Evolutionary conservation across 2,329 filamentous ascomycete genomes (phyloP), one percentile per base, ranked within the genome.

Genomic region (Epichloe baconii): DNA sequence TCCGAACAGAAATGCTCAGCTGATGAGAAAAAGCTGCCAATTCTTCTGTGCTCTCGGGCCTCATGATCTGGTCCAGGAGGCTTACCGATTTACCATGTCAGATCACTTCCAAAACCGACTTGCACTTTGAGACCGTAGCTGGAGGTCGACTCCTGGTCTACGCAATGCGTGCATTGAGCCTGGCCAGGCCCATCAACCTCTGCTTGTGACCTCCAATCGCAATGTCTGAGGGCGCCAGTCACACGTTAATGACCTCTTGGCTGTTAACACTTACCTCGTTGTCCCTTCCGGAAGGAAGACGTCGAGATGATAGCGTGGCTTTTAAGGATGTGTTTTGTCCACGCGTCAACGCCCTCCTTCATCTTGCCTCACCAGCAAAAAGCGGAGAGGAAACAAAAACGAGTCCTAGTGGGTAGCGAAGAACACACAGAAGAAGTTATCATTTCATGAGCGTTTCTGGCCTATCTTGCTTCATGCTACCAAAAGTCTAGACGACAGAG

Each of bases 301-400:
- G 56, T 51, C 57, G 72, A 77, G 79, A 82, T 63, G 77, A 79
- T 46, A 78, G 73, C 72, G 80, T 87, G 88, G 80, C 81, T 95
- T 96, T 96, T 95, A 77, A 75, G 77, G 88, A 94, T 83, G 88
- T 90, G 70, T 80, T 95, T 96, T 95, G 87, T 85, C 78, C 87
- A 87, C 77, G 82, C 75, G 72, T 63, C 64, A 71, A 73, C 69
- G 82, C 85, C 84, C 81, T 83, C 79, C 79, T 68, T 65, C 64
- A 61, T 64, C 61, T 62, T 64, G 64, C 60, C 50, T 60, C 50
- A 12, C 40, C 44, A 55, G 59, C 61, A 61, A 36, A 56, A 59
- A 64, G 62, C 62, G 80, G 80, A 82, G 85, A 83, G 86, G 84
- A 90, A 85, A 74, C 85, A 95, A 95, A 96, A 89, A 93, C 87